Conservation (phyloP, 805 yeast genomes). For the Wickerhamomyces queroliae region DNA sequence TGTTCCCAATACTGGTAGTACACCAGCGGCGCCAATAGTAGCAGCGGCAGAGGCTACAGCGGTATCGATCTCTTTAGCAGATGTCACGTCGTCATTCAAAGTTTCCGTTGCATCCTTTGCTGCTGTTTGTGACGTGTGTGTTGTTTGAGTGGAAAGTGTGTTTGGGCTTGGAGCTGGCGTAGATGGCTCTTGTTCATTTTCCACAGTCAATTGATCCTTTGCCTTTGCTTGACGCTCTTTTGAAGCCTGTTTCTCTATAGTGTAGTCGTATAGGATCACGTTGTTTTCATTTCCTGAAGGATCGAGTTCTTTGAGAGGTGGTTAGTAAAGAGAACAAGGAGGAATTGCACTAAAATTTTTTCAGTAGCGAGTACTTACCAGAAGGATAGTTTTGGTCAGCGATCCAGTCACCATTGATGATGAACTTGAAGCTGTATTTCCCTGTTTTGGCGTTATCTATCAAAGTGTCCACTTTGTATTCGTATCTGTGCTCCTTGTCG, state of each 20-base stretch:
- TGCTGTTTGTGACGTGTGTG: neutral
- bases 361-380: conserved; percentile 12
- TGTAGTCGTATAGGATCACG: conserved; percentile 20
- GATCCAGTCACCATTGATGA: conserved; percentile 16
- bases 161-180: conserved; percentile 25
- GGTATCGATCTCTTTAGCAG: neutral
- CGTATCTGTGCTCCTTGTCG: conserved; percentile 1
- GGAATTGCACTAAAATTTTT: conserved; percentile 21
- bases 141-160: neutral
- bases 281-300: conserved; percentile 32
- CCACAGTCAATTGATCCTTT: conserved; percentile 1
- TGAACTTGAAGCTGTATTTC: conserved; percentile 20
- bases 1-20: neutral
- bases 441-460: conserved; percentile 11
- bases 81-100: neutral
- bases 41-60: neutral
- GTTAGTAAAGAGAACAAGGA: no score
- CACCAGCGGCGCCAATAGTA: neutral
- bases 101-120: neutral
- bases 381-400: conserved; percentile 15
- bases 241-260: neutral
- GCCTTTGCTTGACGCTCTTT: conserved; percentile 1
- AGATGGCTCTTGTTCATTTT: conserved; percentile 17
- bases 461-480: conserved; percentile 8
- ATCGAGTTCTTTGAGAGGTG: conserved; percentile 26